Conservation (phyloP, 495 filamentous ascomycete genomes). For the Penicillium canariense region DNA sequence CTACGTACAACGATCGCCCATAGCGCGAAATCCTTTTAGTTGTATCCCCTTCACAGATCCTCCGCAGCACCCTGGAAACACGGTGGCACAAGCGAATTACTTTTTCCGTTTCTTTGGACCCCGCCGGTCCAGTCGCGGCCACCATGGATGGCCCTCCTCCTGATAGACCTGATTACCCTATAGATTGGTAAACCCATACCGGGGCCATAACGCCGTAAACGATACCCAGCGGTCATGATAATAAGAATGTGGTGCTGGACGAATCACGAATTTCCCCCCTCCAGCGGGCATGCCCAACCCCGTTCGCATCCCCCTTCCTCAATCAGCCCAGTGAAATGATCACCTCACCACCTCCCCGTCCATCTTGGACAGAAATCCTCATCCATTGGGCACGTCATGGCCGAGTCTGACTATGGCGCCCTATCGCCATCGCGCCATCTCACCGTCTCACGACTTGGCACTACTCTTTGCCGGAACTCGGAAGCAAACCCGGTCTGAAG, state of each 20-base stretch:
- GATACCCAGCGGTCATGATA: too few relatives aligned
- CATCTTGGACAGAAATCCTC: not conserved
- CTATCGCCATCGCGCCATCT: not conserved
- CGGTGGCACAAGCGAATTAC: not conserved
- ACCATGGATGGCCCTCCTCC: not conserved
- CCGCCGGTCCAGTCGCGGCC: not conserved
- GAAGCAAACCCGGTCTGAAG: not conserved
- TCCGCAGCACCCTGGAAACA: too few relatives aligned
- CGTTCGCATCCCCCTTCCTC: conserved; percentile 4
- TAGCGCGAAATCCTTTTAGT: too few relatives aligned
- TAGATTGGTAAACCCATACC: too few relatives aligned
- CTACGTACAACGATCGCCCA: too few relatives aligned
- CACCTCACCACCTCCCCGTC: not conserved
- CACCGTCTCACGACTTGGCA: not conserved
- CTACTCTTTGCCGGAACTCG: not conserved
- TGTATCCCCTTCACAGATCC: too few relatives aligned
- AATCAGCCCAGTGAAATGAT: not conserved
- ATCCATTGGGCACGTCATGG: not conserved
- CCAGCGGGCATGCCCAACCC: not conserved
- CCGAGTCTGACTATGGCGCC: not conserved
- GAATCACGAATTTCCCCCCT: not conserved
- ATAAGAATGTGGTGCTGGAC: too few relatives aligned
- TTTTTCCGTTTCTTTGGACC: not conserved
- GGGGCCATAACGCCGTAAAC: too few relatives aligned
- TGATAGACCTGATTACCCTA: not conserved